Evolutionary conservation across 1,139 yeast species (phyloP), one percentile per base, ranked within the genome.

Genomic region (Hyphopichia pseudoburtonii): DNA sequence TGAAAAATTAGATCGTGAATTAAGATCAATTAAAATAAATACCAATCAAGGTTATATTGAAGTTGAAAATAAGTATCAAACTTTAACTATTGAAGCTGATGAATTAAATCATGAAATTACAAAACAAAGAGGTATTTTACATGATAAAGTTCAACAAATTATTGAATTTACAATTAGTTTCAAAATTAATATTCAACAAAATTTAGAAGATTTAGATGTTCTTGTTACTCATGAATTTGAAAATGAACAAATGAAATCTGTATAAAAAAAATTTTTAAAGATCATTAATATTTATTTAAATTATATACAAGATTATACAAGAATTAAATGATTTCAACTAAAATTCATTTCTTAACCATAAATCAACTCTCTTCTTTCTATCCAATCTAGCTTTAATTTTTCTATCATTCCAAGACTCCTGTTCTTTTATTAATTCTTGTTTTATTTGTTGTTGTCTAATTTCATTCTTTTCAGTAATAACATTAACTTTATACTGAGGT

Each of bases 261-360:
- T 29, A 4, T 29, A 28, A 17, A 17, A 18, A 12, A 12, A 12
- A 12, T 26, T 26, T 26, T 26, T 12, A 26, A 26, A 26, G 17
- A 14, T 12, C 4, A 26, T 14, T 14, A 4, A 5, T 7, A 14
- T 10, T 26, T 12, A 26, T 26, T 10, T 26, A 14, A 6, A 26
- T 11, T 26, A 12, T 26, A 12, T 26, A 28, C 21, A 28, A 17
- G 4, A 10, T 6, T 28, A 28, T 28, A 17, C n/a, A 28, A 15
- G 18, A 24, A 17, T 17, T 28, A 5, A 17, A 5, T 6, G 10
- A 5, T 32, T 33, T 23, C 8, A 30, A 23, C 49, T 43, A 56
- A 37, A 50, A 76, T 51, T 70, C 82, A 47, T 82, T 84, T 43
- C 82, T 68, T 50, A 81, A 73, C 92, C 86, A 80, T 60, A 70